Conservation (phyloP, 805 yeast species). For the Wickerhamomyces pijperi region DNA sequence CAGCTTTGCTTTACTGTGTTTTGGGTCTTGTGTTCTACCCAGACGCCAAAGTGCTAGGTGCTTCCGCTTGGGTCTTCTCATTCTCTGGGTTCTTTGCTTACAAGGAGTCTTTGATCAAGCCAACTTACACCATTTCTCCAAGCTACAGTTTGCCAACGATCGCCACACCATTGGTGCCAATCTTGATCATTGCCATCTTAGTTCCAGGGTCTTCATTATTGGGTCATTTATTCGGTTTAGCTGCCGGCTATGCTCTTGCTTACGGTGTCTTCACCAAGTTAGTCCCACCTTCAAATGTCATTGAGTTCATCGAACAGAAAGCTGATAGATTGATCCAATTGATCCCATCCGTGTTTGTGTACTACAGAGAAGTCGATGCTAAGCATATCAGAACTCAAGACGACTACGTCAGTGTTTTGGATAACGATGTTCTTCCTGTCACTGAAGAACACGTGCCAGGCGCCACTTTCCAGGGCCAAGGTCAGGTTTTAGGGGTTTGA, state of each 20-base stretch:
- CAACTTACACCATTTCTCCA: conserved; percentile 28
- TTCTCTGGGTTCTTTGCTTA: conserved; percentile 53
- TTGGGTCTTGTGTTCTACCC: conserved; percentile 35
- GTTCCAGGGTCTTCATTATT: conserved; percentile 60
- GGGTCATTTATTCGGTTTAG: conserved; percentile 62
- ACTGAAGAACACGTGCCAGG: conserved; percentile 3
- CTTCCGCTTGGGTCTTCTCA: conserved; percentile 65
- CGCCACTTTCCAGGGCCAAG: conserved; percentile 14
- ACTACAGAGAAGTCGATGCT: conserved; percentile 51
- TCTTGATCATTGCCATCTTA: conserved; percentile 38
- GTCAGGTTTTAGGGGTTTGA: conserved; percentile 11
- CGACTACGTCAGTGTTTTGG: conserved; percentile 20
- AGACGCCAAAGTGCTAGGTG: conserved; percentile 45
- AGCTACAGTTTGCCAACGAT: conserved; percentile 45
- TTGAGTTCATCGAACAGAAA: conserved; percentile 53
- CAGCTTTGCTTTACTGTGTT: conserved; percentile 32
- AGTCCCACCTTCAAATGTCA: conserved; percentile 53
- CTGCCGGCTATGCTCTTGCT: conserved; percentile 55
- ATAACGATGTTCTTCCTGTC: conserved; percentile 1
- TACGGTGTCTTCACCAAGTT: conserved; percentile 44
- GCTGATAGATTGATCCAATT: conserved; percentile 36
- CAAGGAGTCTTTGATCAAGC: conserved; percentile 28
- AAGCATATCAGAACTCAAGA: conserved; percentile 27
- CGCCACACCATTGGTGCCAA: conserved; percentile 41
- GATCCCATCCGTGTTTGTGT: conserved; percentile 44